phyloP scores from a whole-genome alignment of 208 protist genomes.

The Crithidia brevicula region DNA sequence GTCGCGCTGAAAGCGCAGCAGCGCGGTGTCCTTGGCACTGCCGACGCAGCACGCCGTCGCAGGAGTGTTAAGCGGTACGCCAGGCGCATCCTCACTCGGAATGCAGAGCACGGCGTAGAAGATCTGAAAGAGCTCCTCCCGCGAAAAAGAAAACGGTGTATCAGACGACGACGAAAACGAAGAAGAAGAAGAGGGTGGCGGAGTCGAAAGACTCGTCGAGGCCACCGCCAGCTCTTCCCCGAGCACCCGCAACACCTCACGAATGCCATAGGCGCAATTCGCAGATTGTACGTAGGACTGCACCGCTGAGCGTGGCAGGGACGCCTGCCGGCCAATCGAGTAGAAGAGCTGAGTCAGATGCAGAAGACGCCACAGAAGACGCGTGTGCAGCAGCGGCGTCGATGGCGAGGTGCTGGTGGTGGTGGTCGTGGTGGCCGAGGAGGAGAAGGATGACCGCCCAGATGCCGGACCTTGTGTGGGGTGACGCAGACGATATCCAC shows the following conservation, averaged over 20 bases:
- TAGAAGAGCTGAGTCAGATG: slow-evolving; percentile 25
- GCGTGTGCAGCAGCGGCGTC: slow-evolving; percentile 18
- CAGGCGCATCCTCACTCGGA: slow-evolving; percentile 30
- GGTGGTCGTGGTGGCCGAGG: background rate
- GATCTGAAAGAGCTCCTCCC: slow-evolving; percentile 18
- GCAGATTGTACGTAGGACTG: slow-evolving; percentile 20
- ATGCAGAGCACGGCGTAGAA: slow-evolving; percentile 28
- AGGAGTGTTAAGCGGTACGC: slow-evolving; percentile 4
- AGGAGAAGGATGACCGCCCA: background rate
- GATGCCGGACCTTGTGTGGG: background rate
- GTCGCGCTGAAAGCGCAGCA: slow-evolving; percentile 10
- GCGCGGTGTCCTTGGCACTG: too few species aligned
- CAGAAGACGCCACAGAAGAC: slow-evolving; percentile 26
- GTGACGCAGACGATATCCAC: slow-evolving; percentile 17
- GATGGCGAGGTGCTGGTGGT: too few species aligned
- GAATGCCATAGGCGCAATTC: slow-evolving; percentile 24
- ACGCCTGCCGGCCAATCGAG: slow-evolving; percentile 20
- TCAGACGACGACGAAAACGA: background rate
- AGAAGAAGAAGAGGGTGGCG: background rate
- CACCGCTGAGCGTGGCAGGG: slow-evolving; percentile 20
- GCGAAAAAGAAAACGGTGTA: background rate
- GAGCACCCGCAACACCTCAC: slow-evolving; percentile 28
- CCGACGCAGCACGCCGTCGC: background rate
- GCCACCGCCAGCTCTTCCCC: slow-evolving; percentile 14
- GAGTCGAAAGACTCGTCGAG: background rate